Evolutionary conservation across 108 stramenopile species (phyloP), one percentile per base, ranked within the genome.

Genomic region (Discostella pseudostelligera): DNA sequence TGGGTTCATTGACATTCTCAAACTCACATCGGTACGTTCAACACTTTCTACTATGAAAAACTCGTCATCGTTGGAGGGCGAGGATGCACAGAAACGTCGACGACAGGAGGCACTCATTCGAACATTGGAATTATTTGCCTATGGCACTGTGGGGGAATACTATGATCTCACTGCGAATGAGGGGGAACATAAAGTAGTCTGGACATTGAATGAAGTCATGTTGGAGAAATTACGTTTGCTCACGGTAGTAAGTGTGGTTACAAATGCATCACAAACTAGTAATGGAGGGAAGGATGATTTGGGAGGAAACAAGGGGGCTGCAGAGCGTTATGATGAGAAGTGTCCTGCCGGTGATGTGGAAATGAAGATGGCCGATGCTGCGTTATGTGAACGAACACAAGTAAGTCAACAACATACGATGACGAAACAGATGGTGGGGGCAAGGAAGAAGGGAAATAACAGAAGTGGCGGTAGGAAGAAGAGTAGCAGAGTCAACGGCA

Each of bases 221-320:
- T 35, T 77, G 40, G 76, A 65, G 1, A 77, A 77, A 53, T 67
- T 77, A 70, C 39, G 70, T 24, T 65, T 72, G 65, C 69, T 77
- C 55, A 77, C 55, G 17, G 70, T 77, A 11, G 70, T 72, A n/a
- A 71, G 55, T 53, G 49, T 77, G 32, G 57, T n/a, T 43, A 8
- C 49, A 59, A 17, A 62, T 67, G 0, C n/a, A n/a, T n/a, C n/a
- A n/a, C n/a, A n/a, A n/a, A n/a, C n/a, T n/a, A n/a, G n/a, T n/a
- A 35, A 47, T 36, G 45, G 44, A 21, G 21, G 2, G 16, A 16
- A 16, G n/a, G 42, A 19, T 11, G 39, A 13, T 19, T 1, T 3
- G 25, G 0, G 17, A 14, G 39, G 39, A 12, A 43, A 20, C 20
- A 21, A 39, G 4, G 39, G 12, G 21, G 39, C 16, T 39, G 54